phyloP scores from a whole-genome alignment of 73 alveolate species.

The Paramecium primaurelia region DNA sequence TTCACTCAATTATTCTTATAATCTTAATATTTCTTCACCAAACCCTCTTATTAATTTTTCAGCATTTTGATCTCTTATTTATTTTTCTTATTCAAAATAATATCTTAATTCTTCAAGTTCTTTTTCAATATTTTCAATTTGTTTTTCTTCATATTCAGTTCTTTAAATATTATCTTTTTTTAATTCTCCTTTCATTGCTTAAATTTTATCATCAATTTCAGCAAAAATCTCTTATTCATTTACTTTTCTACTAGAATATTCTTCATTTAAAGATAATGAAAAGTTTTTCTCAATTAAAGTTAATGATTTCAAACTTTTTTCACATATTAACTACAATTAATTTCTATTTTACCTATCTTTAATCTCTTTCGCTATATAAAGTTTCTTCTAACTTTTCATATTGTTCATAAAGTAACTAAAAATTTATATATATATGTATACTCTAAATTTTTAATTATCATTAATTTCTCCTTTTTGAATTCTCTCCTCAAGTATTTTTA shows the following conservation, averaged over 20 bases:
- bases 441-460: slow-evolving; percentile 46
- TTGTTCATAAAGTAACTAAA: slow-evolving; percentile 17
- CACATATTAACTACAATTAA: slow-evolving; percentile 7
- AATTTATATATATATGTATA: not conserved
- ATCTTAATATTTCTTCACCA: slow-evolving; percentile 30
- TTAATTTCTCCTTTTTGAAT: slow-evolving; percentile 37
- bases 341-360: not conserved
- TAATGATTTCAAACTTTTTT: slow-evolving; percentile 21
- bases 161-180: slow-evolving; percentile 15
- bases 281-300: slow-evolving; percentile 34
- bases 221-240: slow-evolving; percentile 51
- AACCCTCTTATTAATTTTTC: slow-evolving; percentile 39
- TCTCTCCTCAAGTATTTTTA: slow-evolving; percentile 24
- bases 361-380: not conserved
- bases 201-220: slow-evolving; percentile 42
- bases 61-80: slow-evolving; percentile 44
- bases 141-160: slow-evolving; percentile 33
- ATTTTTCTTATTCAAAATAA: slow-evolving; percentile 21
- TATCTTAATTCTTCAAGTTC: slow-evolving; percentile 45
- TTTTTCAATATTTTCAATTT: slow-evolving; percentile 30
- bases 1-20: slow-evolving; percentile 25
- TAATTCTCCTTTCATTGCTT: slow-evolving; percentile 24
- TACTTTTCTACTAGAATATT: slow-evolving; percentile 37
- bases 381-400: slow-evolving; percentile 26
- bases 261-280: slow-evolving; percentile 38